These are phyloP conservation scores for Rhizopogon vinicolor DNA, from an alignment of 768 basidiomycete species.

Conservation along the genomic window DNA sequence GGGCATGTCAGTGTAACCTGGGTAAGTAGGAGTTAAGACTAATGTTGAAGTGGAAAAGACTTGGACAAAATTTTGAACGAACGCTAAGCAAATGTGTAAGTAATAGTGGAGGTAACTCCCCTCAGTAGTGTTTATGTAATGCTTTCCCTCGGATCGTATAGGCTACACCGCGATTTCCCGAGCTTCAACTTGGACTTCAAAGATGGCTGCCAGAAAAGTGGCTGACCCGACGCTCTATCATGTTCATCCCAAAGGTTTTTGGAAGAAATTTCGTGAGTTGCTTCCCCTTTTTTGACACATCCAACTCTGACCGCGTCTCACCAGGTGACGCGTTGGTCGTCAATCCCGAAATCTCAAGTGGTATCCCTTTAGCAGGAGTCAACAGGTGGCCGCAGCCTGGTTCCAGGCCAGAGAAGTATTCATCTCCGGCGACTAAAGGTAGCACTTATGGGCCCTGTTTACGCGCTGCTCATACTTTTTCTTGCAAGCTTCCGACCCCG, in stretches of 20 bases:
- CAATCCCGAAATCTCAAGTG: slow-evolving; percentile 88
- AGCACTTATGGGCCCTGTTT: slow-evolving; percentile 7
- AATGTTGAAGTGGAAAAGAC: too few species aligned
- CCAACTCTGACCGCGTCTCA: slow-evolving; percentile 3
- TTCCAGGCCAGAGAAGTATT: slow-evolving; percentile 83
- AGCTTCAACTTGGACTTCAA: slow-evolving; percentile 8
- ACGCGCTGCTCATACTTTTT: background rate
- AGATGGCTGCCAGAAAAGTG: slow-evolving; percentile 70
- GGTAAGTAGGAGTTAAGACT: too few species aligned
- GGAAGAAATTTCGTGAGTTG: slow-evolving; percentile 91
- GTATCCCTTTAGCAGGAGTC: slow-evolving; percentile 70
- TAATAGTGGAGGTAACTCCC: too few species aligned
- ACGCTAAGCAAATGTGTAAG: too few species aligned
- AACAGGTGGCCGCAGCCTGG: slow-evolving; percentile 85
- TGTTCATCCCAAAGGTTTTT: slow-evolving; percentile 84
- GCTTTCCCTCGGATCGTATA: background rate
- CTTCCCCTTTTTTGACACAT: background rate
- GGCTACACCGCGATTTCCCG: background rate
- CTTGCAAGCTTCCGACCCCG: slow-evolving; percentile 72
- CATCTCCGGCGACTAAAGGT: slow-evolving; percentile 89
- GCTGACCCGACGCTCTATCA: slow-evolving; percentile 92
- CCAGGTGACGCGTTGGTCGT: slow-evolving; percentile 80
- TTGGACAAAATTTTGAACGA: too few species aligned
- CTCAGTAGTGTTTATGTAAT: background rate
- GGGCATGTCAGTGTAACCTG: too few species aligned